phyloP scores from a whole-genome alignment of 2,329 filamentous ascomycete genomes.

The Decorospora gaudefroyi region DNA sequence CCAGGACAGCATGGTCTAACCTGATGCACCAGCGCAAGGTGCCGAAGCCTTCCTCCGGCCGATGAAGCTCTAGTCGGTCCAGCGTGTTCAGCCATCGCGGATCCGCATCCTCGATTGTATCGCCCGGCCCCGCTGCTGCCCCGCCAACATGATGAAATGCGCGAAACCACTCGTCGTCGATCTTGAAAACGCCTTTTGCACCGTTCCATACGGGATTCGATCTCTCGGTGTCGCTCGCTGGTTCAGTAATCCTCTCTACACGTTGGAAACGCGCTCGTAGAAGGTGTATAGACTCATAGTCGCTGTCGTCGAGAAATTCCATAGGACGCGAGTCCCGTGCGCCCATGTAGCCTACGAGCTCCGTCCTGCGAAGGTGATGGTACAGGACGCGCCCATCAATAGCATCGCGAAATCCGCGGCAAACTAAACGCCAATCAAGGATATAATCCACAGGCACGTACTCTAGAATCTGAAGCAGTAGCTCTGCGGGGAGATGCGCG shows the following conservation, averaged over 20 bases:
- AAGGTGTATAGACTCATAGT: conserved; percentile 25
- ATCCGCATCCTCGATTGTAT: conserved; percentile 4
- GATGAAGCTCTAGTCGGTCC: conserved; percentile 11
- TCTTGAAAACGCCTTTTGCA: conserved; percentile 28
- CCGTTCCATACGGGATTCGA: conserved; percentile 21
- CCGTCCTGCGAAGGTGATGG: conserved; percentile 25
- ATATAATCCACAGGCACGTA: conserved; percentile 34
- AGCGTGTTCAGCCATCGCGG: conserved; percentile 4
- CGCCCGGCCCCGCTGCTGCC: neutral
- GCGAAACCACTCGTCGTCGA: conserved; percentile 28
- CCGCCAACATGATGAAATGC: conserved; percentile 3
- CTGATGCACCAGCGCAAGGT: conserved; percentile 34
- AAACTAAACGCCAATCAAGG: conserved; percentile 38
- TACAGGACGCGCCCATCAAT: conserved; percentile 39
- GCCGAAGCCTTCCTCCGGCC: conserved; percentile 20
- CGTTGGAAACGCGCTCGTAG: conserved; percentile 19
- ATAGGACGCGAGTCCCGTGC: conserved; percentile 1
- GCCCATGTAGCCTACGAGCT: conserved; percentile 33
- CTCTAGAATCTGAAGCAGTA: conserved; percentile 36
- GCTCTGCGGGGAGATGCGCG: conserved; percentile 38
- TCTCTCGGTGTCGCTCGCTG: neutral
- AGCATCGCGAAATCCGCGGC: conserved; percentile 37
- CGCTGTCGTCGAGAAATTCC: conserved; percentile 12
- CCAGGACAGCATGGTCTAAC: conserved; percentile 33
- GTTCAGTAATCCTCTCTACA: conserved; percentile 1